These are phyloP conservation scores for Solanum arcanum DNA, from an alignment of 257 asterid species.

Conservation along the genomic window DNA sequence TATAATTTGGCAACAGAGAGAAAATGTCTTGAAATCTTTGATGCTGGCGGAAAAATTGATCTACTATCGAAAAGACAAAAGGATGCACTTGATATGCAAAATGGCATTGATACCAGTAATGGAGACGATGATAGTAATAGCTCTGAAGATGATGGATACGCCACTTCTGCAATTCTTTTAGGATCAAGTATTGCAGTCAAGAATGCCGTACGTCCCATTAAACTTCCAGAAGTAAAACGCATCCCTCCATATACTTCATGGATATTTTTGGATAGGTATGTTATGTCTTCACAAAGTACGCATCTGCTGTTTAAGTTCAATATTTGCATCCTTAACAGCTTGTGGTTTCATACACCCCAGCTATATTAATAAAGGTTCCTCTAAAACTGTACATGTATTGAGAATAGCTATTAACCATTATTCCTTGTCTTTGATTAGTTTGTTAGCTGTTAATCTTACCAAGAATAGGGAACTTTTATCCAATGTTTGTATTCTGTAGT, in stretches of 20 bases:
- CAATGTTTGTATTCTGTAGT: not conserved
- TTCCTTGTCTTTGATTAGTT: not conserved
- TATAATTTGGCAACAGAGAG: conserved; percentile 56
- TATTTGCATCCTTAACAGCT: not conserved
- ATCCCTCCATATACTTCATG: conserved; percentile 84
- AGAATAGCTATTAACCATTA: not conserved
- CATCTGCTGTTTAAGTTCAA: not conserved
- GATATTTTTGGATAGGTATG: conserved; percentile 91
- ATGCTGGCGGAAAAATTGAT: conserved; percentile 40
- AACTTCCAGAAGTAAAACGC: conserved; percentile 62
- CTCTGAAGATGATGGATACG: conserved; percentile 81
- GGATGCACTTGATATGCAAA: conserved; percentile 87
- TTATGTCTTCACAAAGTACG: not conserved
- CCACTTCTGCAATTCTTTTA: conserved; percentile 84
- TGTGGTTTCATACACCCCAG: not conserved
- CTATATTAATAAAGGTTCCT: not conserved
- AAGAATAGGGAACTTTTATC: not conserved
- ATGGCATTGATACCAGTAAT: conserved; percentile 49
- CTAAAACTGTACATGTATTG: not conserved
- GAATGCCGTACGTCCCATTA: conserved; percentile 93
- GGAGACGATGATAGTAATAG: conserved; percentile 59
- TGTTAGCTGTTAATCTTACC: not conserved
- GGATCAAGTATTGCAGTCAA: conserved; percentile 98
- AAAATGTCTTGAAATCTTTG: conserved; percentile 35
- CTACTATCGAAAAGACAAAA: conserved; percentile 77